These are phyloP conservation scores for Lactarius hengduanensis DNA, from an alignment of 768 basidiomycete genomes.

Conservation along the genomic window DNA sequence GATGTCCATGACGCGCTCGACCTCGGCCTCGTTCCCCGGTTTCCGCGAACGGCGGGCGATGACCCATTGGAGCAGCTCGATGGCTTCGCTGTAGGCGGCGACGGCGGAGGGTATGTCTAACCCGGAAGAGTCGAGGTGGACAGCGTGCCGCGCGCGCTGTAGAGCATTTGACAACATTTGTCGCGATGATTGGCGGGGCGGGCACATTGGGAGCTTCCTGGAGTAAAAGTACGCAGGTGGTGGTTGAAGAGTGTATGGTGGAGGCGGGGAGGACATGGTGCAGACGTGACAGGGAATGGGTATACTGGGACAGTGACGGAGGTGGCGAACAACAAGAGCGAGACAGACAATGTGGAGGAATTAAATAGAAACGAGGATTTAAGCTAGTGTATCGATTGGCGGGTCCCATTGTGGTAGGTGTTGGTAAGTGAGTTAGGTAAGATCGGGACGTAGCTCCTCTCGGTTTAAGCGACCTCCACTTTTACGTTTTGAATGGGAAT, in stretches of 20 bases:
- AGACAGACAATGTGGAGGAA: not conserved
- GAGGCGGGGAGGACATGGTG: slow-evolving; percentile 2
- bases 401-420: not conserved
- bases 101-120: slow-evolving; percentile 6
- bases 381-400: not conserved
- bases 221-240: not conserved
- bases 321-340: not conserved
- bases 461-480: too few species aligned
- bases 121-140: slow-evolving; percentile 6
- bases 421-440: slow-evolving; percentile 3
- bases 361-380: not conserved
- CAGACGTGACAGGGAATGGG: not conserved
- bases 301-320: not conserved
- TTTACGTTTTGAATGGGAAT: too few species aligned
- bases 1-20: slow-evolving; percentile 14
- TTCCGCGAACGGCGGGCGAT: slow-evolving; percentile 20
- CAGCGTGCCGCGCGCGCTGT: slow-evolving; percentile 14
- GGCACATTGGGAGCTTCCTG: not conserved
- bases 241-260: not conserved
- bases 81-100: slow-evolving; percentile 18
- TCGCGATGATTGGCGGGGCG: slow-evolving; percentile 4
- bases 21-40: slow-evolving; percentile 3
- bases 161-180: slow-evolving; percentile 9
- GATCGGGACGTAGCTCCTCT: not conserved
- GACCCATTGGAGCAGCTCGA: slow-evolving; percentile 45